Base-by-base conservation (phyloP, 495 filamentous ascomycete genomes). In the Tuber brumale region DNA sequence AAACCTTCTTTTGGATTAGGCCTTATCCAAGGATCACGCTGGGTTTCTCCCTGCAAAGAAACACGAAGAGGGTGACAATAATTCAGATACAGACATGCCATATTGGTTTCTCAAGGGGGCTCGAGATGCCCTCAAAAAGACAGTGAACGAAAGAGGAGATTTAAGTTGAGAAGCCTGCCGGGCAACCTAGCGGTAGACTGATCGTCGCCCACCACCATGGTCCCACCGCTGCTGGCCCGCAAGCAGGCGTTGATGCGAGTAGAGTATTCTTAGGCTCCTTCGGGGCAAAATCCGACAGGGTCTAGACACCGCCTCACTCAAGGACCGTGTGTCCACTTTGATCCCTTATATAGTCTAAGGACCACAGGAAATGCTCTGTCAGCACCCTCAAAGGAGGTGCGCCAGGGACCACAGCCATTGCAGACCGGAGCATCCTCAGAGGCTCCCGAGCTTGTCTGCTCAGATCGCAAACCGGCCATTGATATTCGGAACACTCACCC, bases 241-340 rank as follows among this genome's bases (percentile, higher is more conserved):
- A 7, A 51, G 19, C 23, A 51, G 21, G 7, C 9, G 23, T 23
- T 10, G 23, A 51, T 51, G 10, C 48, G 48, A n/a, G 48, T 6
- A n/a, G 23, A n/a, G 44, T 0, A 8, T 57, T 73, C 71, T 31
- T 44, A 57, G 12, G 69, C 77, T 72, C 35, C 42, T 72, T 8
- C 1, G 45, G 6, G 43, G 71, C n/a, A 72, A 70, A 8, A 35
- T 23, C 42, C 72, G 27, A 37, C 21, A 46, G 10, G 6, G 70
- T 3, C 27, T 61, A 31, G 73, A 74, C 66, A 48, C 35, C 18
- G 41, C 42, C 42, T 78, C 61, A 8, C 77, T 79, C 1, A 39
- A 80, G 43, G 78, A 51, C 70, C 70, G 35, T 74, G 57, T 79
- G 75, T 31, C 44, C 72, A 79, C 43, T 74, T n/a, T 80, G 31